These are phyloP conservation scores for Staphylotrichum tortipilum DNA, from an alignment of 495 filamentous ascomycete genomes.

Conservation along the genomic window DNA sequence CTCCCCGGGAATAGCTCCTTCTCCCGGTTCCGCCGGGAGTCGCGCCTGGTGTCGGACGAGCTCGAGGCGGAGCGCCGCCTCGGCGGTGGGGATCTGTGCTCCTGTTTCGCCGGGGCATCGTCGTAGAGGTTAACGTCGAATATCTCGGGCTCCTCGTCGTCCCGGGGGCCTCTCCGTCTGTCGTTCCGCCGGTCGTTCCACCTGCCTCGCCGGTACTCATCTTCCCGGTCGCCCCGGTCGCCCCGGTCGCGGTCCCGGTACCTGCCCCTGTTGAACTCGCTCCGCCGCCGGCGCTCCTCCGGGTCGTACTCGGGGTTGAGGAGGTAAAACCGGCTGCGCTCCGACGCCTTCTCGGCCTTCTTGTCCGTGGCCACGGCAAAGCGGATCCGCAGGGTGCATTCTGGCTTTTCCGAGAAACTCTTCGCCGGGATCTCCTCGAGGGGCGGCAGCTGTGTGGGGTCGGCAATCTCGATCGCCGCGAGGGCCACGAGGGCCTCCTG, in stretches of 20 bases:
- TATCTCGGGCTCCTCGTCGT: slow-evolving; percentile 43
- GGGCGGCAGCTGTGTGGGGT: slow-evolving; percentile 38
- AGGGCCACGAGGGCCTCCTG: slow-evolving; percentile 62
- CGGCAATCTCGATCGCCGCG: slow-evolving; percentile 33
- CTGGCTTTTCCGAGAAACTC: slow-evolving; percentile 52
- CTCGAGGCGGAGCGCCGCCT: slow-evolving; percentile 29
- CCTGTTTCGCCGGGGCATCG: slow-evolving; percentile 32
- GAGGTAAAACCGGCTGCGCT: slow-evolving; percentile 82
- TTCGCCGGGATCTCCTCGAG: slow-evolving; percentile 54
- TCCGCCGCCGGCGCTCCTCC: slow-evolving; percentile 53
- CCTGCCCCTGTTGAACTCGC: slow-evolving; percentile 34
- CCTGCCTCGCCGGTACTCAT: too few relatives aligned
- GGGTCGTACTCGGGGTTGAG: slow-evolving; percentile 84
- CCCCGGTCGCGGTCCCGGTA: slow-evolving; percentile 54
- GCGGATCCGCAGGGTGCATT: slow-evolving; percentile 61
- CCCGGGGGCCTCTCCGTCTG: slow-evolving; percentile 43
- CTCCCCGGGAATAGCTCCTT: slow-evolving; percentile 48
- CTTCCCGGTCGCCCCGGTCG: slow-evolving; percentile 47
- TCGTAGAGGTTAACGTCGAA: slow-evolving; percentile 77
- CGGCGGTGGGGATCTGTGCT: slow-evolving; percentile 16
- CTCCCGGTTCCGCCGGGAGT: slow-evolving; percentile 26
- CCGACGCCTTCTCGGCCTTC: slow-evolving; percentile 67
- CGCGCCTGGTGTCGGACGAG: slow-evolving; percentile 21
- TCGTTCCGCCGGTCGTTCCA: slow-evolving; percentile 47
- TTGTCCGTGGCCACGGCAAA: slow-evolving; percentile 65